Evolutionary conservation across 2,329 filamentous ascomycete species (phyloP).

Genomic region (Diaporthe destruens): DNA sequence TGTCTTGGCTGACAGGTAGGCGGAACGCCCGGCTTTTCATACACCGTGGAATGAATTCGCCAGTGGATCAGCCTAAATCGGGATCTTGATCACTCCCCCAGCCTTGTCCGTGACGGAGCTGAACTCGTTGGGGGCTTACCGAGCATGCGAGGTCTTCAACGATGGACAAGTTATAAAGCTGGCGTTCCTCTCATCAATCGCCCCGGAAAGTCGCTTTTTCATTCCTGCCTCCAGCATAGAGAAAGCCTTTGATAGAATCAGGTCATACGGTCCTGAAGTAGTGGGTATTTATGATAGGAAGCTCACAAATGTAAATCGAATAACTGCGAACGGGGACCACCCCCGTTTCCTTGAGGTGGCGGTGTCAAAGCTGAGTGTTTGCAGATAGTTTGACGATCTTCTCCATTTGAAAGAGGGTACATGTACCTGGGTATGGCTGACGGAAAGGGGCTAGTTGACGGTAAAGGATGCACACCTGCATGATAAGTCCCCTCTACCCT

Average conservation of each 20-base stretch:
- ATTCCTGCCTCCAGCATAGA: neutral
- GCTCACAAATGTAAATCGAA: neutral
- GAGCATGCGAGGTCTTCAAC: neutral
- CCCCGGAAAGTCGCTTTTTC: no score
- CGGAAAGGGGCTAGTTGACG: neutral
- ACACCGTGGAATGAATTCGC: slow-evolving; percentile 1
- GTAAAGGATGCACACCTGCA: slow-evolving; percentile 24
- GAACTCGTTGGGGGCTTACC: neutral
- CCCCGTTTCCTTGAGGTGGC: no score
- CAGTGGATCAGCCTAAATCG: neutral
- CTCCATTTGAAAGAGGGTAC: neutral
- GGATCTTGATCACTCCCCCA: neutral
- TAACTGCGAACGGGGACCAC: no score
- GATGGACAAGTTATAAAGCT: neutral
- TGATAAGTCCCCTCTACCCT: neutral
- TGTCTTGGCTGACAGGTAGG: slow-evolving; percentile 25
- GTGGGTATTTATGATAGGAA: neutral
- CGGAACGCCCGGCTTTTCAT: neutral
- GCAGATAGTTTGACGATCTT: neutral
- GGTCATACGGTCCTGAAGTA: neutral
- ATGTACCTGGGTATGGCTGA: neutral
- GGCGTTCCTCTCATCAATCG: neutral
- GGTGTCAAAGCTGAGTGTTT: no score
- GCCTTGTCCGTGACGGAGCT: neutral
- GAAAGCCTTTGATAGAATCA: neutral